Base-by-base conservation (phyloP, 495 filamentous ascomycete species). In the Penicillium pancosmium region DNA sequence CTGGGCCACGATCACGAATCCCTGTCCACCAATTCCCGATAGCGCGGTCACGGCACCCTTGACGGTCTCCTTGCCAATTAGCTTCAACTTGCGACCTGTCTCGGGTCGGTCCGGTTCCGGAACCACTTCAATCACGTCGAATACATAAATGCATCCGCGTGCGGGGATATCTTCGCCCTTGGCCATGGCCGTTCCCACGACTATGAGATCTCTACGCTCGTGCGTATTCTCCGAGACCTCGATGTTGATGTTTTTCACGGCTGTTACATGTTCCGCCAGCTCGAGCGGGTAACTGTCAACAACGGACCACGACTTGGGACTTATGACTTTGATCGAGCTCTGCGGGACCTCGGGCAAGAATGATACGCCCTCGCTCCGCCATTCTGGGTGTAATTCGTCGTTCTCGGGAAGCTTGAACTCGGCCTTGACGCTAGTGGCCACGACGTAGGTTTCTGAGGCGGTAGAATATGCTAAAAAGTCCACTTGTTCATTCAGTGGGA, bases 31-130 rank as follows among this genome's bases (percentile, higher is more conserved):
- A 35, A 96, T 86, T 31, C 88, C 86, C 4, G 89, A 92, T 12
- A 99, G 62, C 0, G 91, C 89, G 4, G 92, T 97, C 12, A 99
- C 89, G n/a, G 93, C 92, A 2, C 94, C 94, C 57, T 93, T 91
- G 27, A 97, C 91, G 21, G 93, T 90, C 65, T 98, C 94, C 58
- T 90, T 89, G 7, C 90, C 88, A 16, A 97, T 78, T 9, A 96
- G 83, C 71, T 96, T 95, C 27, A 98, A 73, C 66, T 86, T 92
- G 58, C 84, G 86, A 67, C 89, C 87, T 4, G 90, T 96, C 67
- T 96, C 93, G 2, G 92, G 91, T 3, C 82, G 81, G 6, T 85
- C 91, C 0, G 93, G 93, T 50, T 97, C 87, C 0, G 94, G 93
- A 0, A 96, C 93, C 47, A 97, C 94, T 23, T 86, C 82, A 52